These are phyloP conservation scores for Ogataea ganodermae DNA, from an alignment of 805 yeast genomes.

Conservation along the genomic window DNA sequence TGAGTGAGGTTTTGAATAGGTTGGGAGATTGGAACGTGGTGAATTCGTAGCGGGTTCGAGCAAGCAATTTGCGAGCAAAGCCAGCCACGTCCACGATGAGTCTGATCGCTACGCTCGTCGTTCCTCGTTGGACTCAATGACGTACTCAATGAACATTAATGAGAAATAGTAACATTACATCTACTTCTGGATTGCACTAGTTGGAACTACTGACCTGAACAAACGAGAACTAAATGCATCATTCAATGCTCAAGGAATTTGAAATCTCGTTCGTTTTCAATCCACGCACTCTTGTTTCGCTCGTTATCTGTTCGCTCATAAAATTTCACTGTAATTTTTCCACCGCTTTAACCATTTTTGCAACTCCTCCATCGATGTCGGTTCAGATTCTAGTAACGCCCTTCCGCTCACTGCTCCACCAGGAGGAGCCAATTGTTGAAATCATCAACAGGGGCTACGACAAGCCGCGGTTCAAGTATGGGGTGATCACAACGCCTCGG, in stretches of 20 bases:
- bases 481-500: slow-evolving; percentile 44
- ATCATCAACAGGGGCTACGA: slow-evolving; percentile 54
- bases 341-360: too few species aligned
- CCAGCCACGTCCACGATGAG: too few species aligned
- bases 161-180: too few species aligned
- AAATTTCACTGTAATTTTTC: too few species aligned
- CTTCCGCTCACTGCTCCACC: not conserved
- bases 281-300: too few species aligned
- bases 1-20: slow-evolving; percentile 48
- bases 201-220: too few species aligned
- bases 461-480: slow-evolving; percentile 46
- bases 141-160: too few species aligned
- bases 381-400: not conserved
- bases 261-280: too few species aligned
- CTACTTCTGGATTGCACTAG: too few species aligned
- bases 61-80: not conserved
- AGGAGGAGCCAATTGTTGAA: slow-evolving; percentile 28
- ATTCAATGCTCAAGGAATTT: too few species aligned
- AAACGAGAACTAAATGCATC: too few species aligned
- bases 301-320: too few species aligned
- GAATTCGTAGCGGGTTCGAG: slow-evolving; percentile 26
- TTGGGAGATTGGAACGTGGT: slow-evolving; percentile 52
- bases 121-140: not conserved
- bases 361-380: not conserved
- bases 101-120: not conserved